phyloP scores from a whole-genome alignment of 176 grass and related monocot genomes.

The Carex scoparia region DNA sequence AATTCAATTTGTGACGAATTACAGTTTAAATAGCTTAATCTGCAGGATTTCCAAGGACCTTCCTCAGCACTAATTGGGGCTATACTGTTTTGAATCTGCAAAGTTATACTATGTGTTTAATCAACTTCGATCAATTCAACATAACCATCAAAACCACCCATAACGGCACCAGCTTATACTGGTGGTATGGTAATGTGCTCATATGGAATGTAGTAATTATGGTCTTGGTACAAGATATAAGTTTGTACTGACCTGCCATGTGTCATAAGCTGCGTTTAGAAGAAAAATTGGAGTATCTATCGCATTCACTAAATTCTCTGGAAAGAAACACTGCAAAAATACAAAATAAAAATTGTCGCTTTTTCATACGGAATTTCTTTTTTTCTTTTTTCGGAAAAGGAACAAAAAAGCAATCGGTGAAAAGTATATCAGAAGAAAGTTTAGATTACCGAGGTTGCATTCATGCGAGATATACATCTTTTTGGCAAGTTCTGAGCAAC shows the following conservation, averaged over 20 bases:
- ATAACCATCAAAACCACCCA: not conserved
- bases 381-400: not conserved
- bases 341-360: not conserved
- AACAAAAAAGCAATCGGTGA: not conserved
- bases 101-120: not conserved
- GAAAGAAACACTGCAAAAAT: constrained; percentile 22
- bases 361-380: not conserved
- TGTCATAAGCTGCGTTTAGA: constrained; percentile 20
- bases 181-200: not conserved
- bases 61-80: not conserved
- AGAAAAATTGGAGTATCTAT: constrained; percentile 15
- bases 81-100: constrained; percentile 22
- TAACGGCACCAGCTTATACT: not conserved
- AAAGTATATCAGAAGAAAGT: constrained; percentile 16
- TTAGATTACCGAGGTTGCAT: constrained; percentile 13
- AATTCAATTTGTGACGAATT: constrained; percentile 2
- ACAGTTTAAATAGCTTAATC: constrained; percentile 7
- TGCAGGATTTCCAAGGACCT: constrained; percentile 4
- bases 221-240: not conserved
- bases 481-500: constrained; percentile 26
- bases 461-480: constrained; percentile 22
- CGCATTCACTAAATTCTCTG: constrained; percentile 19
- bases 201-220: not conserved
- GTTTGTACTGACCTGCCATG: constrained; percentile 18
- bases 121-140: not conserved